Conservation (phyloP, 805 yeast genomes). For the Saturnispora sekii region DNA sequence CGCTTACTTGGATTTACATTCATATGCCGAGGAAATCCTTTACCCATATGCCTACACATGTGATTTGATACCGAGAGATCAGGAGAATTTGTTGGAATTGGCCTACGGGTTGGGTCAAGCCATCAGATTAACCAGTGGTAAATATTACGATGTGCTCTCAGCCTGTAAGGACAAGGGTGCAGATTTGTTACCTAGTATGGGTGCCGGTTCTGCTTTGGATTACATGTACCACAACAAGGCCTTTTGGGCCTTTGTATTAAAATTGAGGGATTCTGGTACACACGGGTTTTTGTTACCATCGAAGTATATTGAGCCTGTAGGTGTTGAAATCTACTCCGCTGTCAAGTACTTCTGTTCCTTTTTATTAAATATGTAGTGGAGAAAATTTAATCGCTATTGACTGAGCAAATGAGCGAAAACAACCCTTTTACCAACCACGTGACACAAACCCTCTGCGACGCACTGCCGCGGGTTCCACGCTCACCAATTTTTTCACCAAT, state of each 20-base stretch:
- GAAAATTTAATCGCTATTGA: not conserved
- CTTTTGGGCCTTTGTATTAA: conserved; percentile 75
- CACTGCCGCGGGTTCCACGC: not conserved
- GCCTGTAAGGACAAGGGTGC: conserved; percentile 76
- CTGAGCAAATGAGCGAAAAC: not conserved
- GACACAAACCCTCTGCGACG: not conserved
- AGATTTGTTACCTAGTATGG: conserved; percentile 63
- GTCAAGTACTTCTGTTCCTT: conserved; percentile 55
- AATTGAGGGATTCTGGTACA: conserved; percentile 70
- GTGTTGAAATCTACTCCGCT: conserved; percentile 61
- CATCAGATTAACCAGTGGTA: conserved; percentile 54
- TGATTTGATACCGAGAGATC: conserved; percentile 61
- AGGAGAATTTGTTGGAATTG: conserved; percentile 69
- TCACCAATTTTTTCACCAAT: not conserved
- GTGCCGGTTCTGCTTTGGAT: conserved; percentile 74
- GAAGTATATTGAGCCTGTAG: conserved; percentile 64
- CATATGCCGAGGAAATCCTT: conserved; percentile 74
- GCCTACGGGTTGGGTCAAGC: conserved; percentile 76
- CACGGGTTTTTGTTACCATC: conserved; percentile 77
- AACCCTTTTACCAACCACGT: conserved; percentile 4
- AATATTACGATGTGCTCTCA: conserved; percentile 56
- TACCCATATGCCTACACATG: conserved; percentile 82
- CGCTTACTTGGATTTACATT: conserved; percentile 77
- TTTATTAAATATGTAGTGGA: conserved; percentile 20
- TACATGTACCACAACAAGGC: conserved; percentile 79